phyloP scores from a whole-genome alignment of 768 basidiomycete genomes.

The Leccinellum luteum region DNA sequence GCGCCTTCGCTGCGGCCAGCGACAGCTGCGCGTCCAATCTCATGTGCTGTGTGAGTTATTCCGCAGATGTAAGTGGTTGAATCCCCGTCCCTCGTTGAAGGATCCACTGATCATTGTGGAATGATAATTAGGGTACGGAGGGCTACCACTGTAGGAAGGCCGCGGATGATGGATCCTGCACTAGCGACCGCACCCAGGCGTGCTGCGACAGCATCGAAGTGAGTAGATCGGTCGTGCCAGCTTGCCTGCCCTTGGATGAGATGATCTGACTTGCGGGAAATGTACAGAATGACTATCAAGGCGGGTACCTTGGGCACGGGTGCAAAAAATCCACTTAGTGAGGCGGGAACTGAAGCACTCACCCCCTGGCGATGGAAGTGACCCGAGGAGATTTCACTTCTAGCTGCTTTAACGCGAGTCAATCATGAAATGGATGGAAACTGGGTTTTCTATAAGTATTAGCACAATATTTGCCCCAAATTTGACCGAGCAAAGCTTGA shows the following conservation, averaged over 20 bases:
- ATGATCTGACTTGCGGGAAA: not conserved
- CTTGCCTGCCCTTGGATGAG: not conserved
- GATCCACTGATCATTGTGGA: not conserved
- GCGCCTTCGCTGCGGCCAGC: not conserved
- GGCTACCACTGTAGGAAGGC: not conserved
- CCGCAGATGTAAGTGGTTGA: not conserved
- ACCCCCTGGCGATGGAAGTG: no score
- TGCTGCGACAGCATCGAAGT: conserved; percentile 1
- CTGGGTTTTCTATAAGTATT: no score
- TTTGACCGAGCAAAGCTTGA: no score
- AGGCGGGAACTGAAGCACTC: no score
- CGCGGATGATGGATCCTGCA: not conserved
- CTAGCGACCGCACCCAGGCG: not conserved
- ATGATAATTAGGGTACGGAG: not conserved
- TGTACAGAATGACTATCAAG: not conserved
- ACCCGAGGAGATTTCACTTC: no score
- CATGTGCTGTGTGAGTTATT: not conserved
- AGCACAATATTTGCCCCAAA: no score
- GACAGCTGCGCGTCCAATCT: not conserved
- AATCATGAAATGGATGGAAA: no score
- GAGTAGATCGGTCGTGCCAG: not conserved
- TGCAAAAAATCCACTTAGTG: no score
- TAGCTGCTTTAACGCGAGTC: no score
- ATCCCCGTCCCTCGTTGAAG: not conserved
- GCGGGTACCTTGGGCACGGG: no score